Base-by-base conservation (phyloP, 352 stramenopile genomes). In the Globisporangium perplexum region DNA sequence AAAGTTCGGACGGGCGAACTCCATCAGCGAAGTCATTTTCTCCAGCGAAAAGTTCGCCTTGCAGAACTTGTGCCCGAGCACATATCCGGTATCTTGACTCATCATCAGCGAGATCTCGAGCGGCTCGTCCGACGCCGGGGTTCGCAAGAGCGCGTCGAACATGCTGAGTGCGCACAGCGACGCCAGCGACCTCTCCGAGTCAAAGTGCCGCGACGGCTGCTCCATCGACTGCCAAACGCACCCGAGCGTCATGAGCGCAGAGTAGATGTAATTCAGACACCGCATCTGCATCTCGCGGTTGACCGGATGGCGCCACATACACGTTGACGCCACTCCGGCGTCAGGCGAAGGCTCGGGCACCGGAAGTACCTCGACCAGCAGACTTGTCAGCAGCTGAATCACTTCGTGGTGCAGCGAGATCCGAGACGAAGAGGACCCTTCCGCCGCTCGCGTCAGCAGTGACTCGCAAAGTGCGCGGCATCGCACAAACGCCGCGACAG, bases 181-280 rank as follows among this genome's bases (percentile, higher is more conserved):
- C 6, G 86, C 82, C 33, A 96, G 65, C 15, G 85, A 77, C 24
- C 87, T 79, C 48, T 95, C 82, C 5, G 85, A 94, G 56, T 96
- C 85, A 66, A 95, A 93, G 15, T 83, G 77, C 15, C 86, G 80
- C n/a, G 77, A 83, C 26, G 86, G 86, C 39, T 90, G 83, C 55
- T 96, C 83, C 48, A 96, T 90, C 0, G 83, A 93, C 51, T 96
- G 86, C 87, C 87, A 96, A 18, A 93, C 82, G 39, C 72, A 83
- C 3, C 80, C 84, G 18, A 95, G 66, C 33, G 90, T 80, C 69
- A 96, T 86, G 44, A 93, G 49, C 0, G 90, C 55, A 8, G 74
- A 84, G 62, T 91, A 69, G n/a, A 96, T 64, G 20, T 85, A 69
- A 7, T 78, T 77, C 11, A 96, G 47, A 31, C 83, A 93, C 22